A percentile compares a stretch with the other conserved stretches of the same genome.
These are phyloP conservation scores for Penicillium palitans DNA, from an alignment of 2,329 filamentous ascomycete genomes.

Conservation along the genomic window DNA sequence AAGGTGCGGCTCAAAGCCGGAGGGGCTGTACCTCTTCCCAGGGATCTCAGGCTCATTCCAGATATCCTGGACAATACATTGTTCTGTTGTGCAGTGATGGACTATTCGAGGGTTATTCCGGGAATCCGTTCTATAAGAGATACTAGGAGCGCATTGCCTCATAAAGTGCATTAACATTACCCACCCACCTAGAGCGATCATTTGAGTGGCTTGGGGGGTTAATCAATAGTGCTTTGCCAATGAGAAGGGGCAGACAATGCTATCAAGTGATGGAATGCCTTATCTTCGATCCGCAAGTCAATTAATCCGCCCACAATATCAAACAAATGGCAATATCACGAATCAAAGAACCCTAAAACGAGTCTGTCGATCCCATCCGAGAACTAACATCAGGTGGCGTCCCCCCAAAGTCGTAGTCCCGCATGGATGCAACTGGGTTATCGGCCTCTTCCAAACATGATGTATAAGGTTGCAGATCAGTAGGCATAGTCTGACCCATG, in stretches of 20 bases:
- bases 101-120: too few relatives aligned
- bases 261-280: neutral
- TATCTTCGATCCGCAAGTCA: too few relatives aligned
- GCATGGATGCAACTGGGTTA: neutral
- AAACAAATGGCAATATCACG: neutral
- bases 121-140: too few relatives aligned
- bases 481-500: neutral
- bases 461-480: neutral
- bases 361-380: neutral
- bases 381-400: neutral
- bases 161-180: neutral
- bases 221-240: neutral
- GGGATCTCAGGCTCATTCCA: too few relatives aligned
- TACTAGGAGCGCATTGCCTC: neutral
- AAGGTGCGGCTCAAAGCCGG: too few relatives aligned
- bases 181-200: neutral
- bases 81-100: too few relatives aligned
- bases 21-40: too few relatives aligned
- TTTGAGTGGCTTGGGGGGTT: neutral
- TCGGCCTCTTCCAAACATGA: neutral
- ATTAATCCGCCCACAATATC: neutral
- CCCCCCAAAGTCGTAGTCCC: neutral
- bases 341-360: neutral
- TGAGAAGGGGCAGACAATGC: neutral
- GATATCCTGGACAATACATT: too few relatives aligned